Evolutionary conservation across 2,329 filamentous ascomycete species (phyloP).

Genomic region (Colletotrichum brevisporum): DNA sequence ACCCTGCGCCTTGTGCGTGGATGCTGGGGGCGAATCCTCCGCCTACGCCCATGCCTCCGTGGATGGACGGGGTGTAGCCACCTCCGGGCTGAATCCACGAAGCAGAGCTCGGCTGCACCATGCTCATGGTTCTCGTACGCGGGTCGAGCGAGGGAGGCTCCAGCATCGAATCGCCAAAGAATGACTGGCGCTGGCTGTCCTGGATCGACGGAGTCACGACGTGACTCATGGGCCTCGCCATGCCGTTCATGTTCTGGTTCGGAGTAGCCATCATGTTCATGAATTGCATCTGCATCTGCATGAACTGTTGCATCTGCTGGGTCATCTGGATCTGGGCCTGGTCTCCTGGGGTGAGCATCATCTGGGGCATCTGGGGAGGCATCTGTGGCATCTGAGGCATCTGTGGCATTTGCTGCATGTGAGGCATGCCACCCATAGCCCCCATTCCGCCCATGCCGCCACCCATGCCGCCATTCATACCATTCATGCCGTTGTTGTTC

Average conservation of each 20-base stretch:
- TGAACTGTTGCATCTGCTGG: conserved; percentile 88
- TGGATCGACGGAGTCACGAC: conserved; percentile 61
- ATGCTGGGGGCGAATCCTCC: conserved; percentile 67
- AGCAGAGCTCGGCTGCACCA: conserved; percentile 79
- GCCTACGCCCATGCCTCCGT: conserved; percentile 43
- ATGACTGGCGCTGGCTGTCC: conserved; percentile 60
- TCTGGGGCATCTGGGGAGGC: conserved; percentile 49
- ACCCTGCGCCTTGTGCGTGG: conserved; percentile 68
- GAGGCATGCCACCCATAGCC: conserved; percentile 49
- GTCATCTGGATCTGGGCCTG: conserved; percentile 85
- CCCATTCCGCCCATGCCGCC: conserved; percentile 45
- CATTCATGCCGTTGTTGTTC: conserved; percentile 28
- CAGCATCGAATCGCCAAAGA: conserved; percentile 61
- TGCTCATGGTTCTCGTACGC: conserved; percentile 81
- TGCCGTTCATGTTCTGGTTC: conserved; percentile 49
- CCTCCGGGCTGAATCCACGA: conserved; percentile 68
- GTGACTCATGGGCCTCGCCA: conserved; percentile 51
- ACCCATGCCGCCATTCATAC: conserved; percentile 22
- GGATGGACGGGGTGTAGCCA: conserved; percentile 66
- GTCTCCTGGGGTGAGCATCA: conserved; percentile 72
- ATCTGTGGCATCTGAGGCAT: conserved; percentile 29
- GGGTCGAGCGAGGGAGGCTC: conserved; percentile 60
- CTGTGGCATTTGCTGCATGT: conserved; percentile 35
- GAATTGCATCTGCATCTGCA: conserved; percentile 96
- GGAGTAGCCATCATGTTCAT: conserved; percentile 83